Evolutionary conservation across 106 monocot species (phyloP), one percentile per base, ranked within the genome.

Genomic region (Dendrobium catenatum): DNA sequence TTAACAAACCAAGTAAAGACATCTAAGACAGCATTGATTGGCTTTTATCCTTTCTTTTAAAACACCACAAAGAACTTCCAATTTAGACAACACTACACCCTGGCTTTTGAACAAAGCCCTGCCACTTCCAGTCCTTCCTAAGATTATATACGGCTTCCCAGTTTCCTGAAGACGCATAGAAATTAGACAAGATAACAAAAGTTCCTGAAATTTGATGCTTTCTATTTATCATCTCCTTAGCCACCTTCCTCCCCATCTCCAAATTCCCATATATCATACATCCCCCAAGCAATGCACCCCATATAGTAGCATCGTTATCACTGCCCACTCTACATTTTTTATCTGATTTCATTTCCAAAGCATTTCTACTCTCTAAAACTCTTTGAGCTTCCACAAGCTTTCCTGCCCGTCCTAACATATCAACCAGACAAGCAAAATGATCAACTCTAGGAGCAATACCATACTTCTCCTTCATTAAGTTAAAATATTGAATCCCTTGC

Each of bases 371-470:
- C 55, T 83, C 55, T 11, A 79, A 73, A 22, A 87, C 79, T 44
- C 73, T 82, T 85, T 83, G 84, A 77, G 87, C 85, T 78, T 91
- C 91, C 0, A 9, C 55, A 37, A 91, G 89, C 74, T 80, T 82
- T 37, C 91, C 89, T 4, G 87, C 77, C 82, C 89, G 76, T 17
- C 83, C 87, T 44, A 91, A 78, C 87, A 91, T 87, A 81, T 91
- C 91, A 67, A 89, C 79, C 73, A 91, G 41, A 43, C 89, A 89
- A 22, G 85, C 66, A 43, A 68, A 85, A 56, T 91, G 91, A 82
- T 89, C 82, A 8, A 49, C 58, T 47, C 68, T 82, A 4, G 85
- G 91, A 73, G 19, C 27, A 59, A 91, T 87, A 8, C 81, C 73
- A 66, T 75, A 91, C n/a, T 43, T 81, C 19, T 79, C 81, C 44